Conservation (phyloP, 345 rosid species). For the Moringa oleifera region DNA sequence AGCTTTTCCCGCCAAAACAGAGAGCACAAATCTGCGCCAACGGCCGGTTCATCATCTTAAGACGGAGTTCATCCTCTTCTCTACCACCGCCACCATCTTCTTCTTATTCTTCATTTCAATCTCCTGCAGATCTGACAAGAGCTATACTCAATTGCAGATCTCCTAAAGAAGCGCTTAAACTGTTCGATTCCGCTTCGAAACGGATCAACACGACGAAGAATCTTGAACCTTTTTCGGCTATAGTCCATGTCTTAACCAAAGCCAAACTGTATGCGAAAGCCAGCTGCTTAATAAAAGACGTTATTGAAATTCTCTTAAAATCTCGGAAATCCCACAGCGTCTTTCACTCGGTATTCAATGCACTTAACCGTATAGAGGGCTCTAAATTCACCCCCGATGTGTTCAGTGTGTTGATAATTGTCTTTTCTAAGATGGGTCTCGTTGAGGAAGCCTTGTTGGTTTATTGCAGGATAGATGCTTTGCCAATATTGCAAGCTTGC, state of each 20-base stretch:
- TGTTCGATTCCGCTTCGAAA: conserved; percentile 28
- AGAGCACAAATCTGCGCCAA: conserved; percentile 9
- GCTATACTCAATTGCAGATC: conserved; percentile 37
- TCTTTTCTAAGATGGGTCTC: conserved; percentile 43
- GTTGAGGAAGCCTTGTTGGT: conserved; percentile 65
- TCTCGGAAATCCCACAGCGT: conserved; percentile 24
- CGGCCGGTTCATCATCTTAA: conserved; percentile 15
- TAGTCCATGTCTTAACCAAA: conserved; percentile 27
- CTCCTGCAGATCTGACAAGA: conserved; percentile 29
- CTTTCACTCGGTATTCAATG: conserved; percentile 30
- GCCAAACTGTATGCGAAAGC: conserved; percentile 36
- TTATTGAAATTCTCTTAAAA: conserved; percentile 32
- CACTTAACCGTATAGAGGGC: conserved; percentile 27
- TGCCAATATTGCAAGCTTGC: conserved; percentile 46
- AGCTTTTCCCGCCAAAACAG: conserved; percentile 31
- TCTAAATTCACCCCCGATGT: conserved; percentile 33
- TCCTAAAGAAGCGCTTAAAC: conserved; percentile 34
- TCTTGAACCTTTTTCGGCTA: conserved; percentile 30
- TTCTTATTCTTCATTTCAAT: too few species aligned
- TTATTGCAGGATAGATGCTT: conserved; percentile 28
- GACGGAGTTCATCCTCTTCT: conserved; percentile 15
- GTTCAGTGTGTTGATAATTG: conserved; percentile 48
- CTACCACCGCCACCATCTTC: conserved; percentile 10
- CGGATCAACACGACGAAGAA: conserved; percentile 22
- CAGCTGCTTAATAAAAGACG: conserved; percentile 63